phyloP scores from a whole-genome alignment of 2,329 filamentous ascomycete species.

The Alternaria sp. region DNA sequence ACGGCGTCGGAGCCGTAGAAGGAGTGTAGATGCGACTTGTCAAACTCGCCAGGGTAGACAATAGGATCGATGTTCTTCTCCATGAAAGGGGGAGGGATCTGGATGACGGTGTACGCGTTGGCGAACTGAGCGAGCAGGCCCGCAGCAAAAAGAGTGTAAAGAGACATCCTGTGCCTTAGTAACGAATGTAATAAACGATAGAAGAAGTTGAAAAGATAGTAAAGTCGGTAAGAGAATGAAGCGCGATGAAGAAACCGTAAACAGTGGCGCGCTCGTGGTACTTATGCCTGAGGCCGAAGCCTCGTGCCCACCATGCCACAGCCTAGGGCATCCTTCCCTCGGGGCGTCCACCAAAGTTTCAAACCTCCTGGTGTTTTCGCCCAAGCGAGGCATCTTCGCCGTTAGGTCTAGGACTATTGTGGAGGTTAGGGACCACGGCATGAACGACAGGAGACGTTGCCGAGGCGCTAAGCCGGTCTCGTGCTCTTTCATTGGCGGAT shows the following conservation, averaged over 20 bases:
- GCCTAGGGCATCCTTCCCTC: background rate
- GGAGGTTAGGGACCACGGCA: slow-evolving; percentile 9
- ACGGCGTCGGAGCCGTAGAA: slow-evolving; percentile 56
- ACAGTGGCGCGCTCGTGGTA: background rate
- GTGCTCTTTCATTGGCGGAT: slow-evolving; percentile 7
- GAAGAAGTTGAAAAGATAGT: slow-evolving; percentile 5
- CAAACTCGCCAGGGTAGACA: slow-evolving; percentile 50
- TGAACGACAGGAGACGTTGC: slow-evolving; percentile 7
- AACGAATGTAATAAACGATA: slow-evolving; percentile 20
- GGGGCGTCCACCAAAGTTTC: slow-evolving; percentile 4
- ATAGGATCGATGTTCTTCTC: slow-evolving; percentile 56
- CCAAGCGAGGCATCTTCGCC: slow-evolving; percentile 12
- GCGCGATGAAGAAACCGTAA: slow-evolving; percentile 1
- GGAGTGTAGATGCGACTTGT: slow-evolving; percentile 53
- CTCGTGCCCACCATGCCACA: slow-evolving; percentile 2
- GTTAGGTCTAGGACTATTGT: slow-evolving; percentile 2
- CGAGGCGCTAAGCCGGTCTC: slow-evolving; percentile 1
- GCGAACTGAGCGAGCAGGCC: slow-evolving; percentile 35
- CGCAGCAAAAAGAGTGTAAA: slow-evolving; percentile 30
- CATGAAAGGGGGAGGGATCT: slow-evolving; percentile 49
- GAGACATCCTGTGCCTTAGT: slow-evolving; percentile 42
- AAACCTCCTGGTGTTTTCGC: slow-evolving; percentile 3
- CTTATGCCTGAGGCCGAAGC: slow-evolving; percentile 2
- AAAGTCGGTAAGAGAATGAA: slow-evolving; percentile 7
- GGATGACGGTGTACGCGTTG: slow-evolving; percentile 45